Evolutionary conservation across 805 yeast species (phyloP).

Genomic region (Torulaspora maleeae): DNA sequence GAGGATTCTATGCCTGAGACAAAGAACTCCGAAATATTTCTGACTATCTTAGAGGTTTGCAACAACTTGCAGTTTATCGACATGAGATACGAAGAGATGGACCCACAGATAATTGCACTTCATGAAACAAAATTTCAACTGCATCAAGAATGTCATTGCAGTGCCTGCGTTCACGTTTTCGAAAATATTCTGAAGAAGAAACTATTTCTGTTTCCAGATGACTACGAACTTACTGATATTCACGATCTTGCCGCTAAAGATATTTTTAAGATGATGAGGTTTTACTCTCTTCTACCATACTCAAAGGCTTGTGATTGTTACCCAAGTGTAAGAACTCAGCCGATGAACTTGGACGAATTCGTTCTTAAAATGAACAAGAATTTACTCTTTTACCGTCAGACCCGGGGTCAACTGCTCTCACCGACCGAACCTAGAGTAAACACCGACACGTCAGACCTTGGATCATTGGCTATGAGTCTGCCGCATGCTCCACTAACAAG

Average conservation of each 20-base stretch:
- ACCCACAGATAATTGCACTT: conserved; percentile 30
- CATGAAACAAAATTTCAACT: conserved; percentile 26
- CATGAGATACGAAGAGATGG: conserved; percentile 36
- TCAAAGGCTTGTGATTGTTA: conserved; percentile 42
- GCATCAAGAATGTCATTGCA: conserved; percentile 34
- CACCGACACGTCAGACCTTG: conserved; percentile 10
- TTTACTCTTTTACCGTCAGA: conserved; percentile 24
- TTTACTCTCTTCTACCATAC: conserved; percentile 38
- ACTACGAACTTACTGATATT: conserved; percentile 25
- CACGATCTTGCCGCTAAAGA: conserved; percentile 35
- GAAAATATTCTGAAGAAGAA: conserved; percentile 35
- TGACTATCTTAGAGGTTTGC: conserved; percentile 34
- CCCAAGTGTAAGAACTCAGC: conserved; percentile 42
- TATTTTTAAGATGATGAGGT: conserved; percentile 37
- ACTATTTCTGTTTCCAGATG: conserved; percentile 33
- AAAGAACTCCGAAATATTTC: conserved; percentile 33
- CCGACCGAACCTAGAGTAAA: conserved; percentile 12
- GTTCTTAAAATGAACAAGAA: conserved; percentile 27
- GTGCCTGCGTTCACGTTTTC: conserved; percentile 29
- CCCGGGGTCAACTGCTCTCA: conserved; percentile 22
- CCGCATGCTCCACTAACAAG: conserved; percentile 33
- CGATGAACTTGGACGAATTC: conserved; percentile 36
- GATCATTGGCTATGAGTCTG: conserved; percentile 14
- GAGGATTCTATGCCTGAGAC: conserved; percentile 35
- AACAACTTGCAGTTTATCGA: conserved; percentile 39